phyloP scores from a whole-genome alignment of 2,329 filamentous ascomycete species.

The Beauveria sp. region DNA sequence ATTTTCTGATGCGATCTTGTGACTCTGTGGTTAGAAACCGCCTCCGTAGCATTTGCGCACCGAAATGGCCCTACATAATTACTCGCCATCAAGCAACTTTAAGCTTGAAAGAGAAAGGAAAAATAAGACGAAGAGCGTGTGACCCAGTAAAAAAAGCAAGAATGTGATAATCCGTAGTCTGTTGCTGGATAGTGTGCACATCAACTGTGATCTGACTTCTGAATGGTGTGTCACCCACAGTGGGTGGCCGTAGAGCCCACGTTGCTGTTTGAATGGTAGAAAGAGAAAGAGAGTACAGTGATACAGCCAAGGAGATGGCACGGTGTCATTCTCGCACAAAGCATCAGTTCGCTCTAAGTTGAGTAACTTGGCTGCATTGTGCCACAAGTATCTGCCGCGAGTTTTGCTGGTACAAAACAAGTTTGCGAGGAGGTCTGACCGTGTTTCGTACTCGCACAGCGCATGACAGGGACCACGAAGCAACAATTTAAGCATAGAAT shows the following conservation, averaged over 20 bases:
- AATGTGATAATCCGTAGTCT: background rate
- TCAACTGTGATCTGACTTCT: background rate
- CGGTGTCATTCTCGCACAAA: background rate
- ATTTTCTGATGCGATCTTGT: too few species aligned
- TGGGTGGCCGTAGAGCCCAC: background rate
- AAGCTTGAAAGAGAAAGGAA: background rate
- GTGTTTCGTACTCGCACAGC: constrained; percentile 1
- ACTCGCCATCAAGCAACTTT: too few species aligned
- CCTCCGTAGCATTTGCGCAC: too few species aligned
- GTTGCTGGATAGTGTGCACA: background rate
- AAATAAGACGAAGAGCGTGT: background rate
- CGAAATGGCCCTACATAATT: too few species aligned
- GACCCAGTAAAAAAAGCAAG: background rate
- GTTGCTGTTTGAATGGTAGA: background rate
- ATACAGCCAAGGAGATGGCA: background rate
- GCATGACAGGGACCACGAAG: background rate
- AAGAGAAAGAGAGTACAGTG: background rate
- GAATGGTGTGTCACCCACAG: background rate
- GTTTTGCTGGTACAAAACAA: background rate
- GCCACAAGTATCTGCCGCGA: background rate
- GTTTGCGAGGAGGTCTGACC: background rate
- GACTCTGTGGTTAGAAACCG: too few species aligned
- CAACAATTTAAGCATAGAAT: constrained; percentile 9
- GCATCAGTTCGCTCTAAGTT: background rate
- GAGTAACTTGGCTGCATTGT: background rate